These are phyloP conservation scores for Vigna trinervia DNA, from an alignment of 306 rosid species.

Conservation along the genomic window DNA sequence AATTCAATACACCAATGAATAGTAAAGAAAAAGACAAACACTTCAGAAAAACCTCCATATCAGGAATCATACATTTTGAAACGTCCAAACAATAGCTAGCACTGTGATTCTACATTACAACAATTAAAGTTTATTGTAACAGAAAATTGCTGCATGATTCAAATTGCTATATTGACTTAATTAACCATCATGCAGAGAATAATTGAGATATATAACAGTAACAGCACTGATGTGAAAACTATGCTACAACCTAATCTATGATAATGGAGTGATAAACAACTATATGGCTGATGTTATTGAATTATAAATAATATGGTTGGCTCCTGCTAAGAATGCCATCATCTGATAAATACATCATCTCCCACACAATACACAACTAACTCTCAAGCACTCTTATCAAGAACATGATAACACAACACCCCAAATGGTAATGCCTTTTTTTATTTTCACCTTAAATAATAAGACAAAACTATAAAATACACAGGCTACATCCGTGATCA, in stretches of 20 bases:
- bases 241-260: neutral
- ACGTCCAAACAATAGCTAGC: neutral
- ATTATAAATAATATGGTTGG: constrained; percentile 43
- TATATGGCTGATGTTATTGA: constrained; percentile 44
- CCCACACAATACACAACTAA: constrained; percentile 42
- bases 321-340: constrained; percentile 54
- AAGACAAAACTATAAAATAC: constrained; percentile 46
- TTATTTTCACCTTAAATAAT: constrained; percentile 60
- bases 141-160: neutral
- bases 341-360: constrained; percentile 47
- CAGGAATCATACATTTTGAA: neutral
- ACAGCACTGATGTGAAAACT: constrained; percentile 2
- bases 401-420: constrained; percentile 45
- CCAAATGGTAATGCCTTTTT: constrained; percentile 48
- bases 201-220: neutral
- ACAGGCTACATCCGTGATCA: constrained; percentile 36
- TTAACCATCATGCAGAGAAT: too few species aligned
- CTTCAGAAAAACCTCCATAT: neutral
- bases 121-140: too few species aligned
- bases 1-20: neutral
- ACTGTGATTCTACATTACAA: neutral
- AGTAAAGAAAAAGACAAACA: neutral
- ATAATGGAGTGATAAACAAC: constrained; percentile 5
- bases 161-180: too few species aligned
- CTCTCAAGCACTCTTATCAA: constrained; percentile 54